Conservation (phyloP, 78 protist genomes). For the Polysphondylium violaceum region DNA sequence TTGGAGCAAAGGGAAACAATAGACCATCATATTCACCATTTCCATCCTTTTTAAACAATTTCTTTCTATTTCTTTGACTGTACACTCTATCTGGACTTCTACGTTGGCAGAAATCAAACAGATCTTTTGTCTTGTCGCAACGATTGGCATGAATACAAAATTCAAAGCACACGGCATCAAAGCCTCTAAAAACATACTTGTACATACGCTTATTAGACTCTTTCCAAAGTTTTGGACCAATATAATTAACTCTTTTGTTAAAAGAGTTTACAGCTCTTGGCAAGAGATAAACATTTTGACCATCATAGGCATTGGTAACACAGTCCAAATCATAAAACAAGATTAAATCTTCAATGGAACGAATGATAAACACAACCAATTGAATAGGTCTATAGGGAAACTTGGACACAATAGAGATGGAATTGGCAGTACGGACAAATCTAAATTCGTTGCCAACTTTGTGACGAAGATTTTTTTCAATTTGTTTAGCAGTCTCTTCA, state of each 20-base stretch:
- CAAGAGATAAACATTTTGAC: slow-evolving; percentile 11
- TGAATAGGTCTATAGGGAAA: slow-evolving; percentile 60
- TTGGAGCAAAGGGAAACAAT: too few relatives aligned
- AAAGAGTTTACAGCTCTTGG: slow-evolving; percentile 3
- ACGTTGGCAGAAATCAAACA: background rate
- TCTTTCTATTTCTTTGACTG: too few relatives aligned
- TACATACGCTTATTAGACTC: background rate
- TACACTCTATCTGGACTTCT: too few relatives aligned
- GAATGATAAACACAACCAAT: background rate
- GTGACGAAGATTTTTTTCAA: background rate
- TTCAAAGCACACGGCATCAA: slow-evolving; percentile 4
- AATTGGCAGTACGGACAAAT: slow-evolving; percentile 20
- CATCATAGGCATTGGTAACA: background rate
- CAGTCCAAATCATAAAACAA: slow-evolving; percentile 18
- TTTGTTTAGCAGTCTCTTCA: slow-evolving; percentile 1
- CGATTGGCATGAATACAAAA: slow-evolving; percentile 7
- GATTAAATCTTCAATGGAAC: slow-evolving; percentile 29
- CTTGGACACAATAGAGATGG: slow-evolving; percentile 15
- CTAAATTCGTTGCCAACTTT: background rate
- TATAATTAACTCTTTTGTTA: slow-evolving; percentile 11
- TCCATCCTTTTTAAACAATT: background rate
- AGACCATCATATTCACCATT: too few relatives aligned
- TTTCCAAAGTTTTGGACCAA: background rate
- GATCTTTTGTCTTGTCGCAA: background rate
- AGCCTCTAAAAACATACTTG: slow-evolving; percentile 2